Evolutionary conservation across 805 yeast genomes (phyloP).

Genomic region (Zygosaccharomyces rouxii): DNA sequence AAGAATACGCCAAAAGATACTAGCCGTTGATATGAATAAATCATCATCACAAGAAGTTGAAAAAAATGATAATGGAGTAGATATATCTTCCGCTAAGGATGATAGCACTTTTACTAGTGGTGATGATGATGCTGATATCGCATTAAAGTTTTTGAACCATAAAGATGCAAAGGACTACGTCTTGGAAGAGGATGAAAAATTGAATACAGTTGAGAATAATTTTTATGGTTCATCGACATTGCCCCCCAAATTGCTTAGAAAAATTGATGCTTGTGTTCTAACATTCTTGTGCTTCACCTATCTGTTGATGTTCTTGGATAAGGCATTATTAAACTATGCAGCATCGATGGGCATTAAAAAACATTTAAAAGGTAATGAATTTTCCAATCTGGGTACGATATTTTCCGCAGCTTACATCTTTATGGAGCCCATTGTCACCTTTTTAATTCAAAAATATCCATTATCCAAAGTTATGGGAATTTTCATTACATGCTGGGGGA

Average conservation of each 20-base stretch:
- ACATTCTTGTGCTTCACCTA: slow-evolving; percentile 51
- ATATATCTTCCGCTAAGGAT: neutral
- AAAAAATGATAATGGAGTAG: neutral
- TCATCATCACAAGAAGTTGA: neutral
- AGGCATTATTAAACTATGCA: slow-evolving; percentile 55
- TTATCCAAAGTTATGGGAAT: slow-evolving; percentile 47
- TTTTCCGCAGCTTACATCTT: slow-evolving; percentile 51
- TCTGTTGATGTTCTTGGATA: slow-evolving; percentile 55
- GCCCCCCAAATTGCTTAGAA: slow-evolving; percentile 27
- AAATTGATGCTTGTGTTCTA: slow-evolving; percentile 46
- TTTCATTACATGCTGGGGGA: slow-evolving; percentile 52
- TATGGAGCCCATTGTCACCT: slow-evolving; percentile 48
- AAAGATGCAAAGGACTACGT: slow-evolving; percentile 17
- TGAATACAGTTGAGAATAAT: slow-evolving; percentile 7
- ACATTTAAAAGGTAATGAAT: slow-evolving; percentile 45
- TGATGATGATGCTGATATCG: slow-evolving; percentile 25
- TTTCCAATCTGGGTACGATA: slow-evolving; percentile 50
- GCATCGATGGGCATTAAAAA: slow-evolving; percentile 60
- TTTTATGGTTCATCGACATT: slow-evolving; percentile 28
- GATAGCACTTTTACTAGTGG: slow-evolving; percentile 1
- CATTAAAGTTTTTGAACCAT: slow-evolving; percentile 22
- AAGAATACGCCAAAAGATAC: neutral
- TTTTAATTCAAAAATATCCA: slow-evolving; percentile 48
- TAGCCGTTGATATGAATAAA: neutral
- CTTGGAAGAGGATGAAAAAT: slow-evolving; percentile 8